These are phyloP conservation scores for Panicum miliaceum DNA, from an alignment of 176 grass and related monocot species.

Conservation along the genomic window DNA sequence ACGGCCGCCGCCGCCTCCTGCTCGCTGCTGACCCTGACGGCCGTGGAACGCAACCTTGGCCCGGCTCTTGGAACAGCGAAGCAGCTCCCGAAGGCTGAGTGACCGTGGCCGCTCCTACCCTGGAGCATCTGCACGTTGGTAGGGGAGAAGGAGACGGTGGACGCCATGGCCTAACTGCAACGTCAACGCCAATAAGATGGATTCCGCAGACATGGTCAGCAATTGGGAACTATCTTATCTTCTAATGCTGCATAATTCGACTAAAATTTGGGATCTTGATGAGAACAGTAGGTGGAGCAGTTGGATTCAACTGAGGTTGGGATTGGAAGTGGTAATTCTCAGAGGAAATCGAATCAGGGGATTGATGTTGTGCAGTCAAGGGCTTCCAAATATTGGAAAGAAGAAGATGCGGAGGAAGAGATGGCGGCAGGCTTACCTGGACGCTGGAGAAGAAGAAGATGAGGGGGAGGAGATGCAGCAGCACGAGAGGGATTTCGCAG, in stretches of 20 bases:
- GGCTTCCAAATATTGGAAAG: conserved; percentile 31
- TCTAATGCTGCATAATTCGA: background rate
- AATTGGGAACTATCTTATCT: background rate
- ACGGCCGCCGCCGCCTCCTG: conserved; percentile 49
- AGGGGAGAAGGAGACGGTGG: conserved; percentile 65
- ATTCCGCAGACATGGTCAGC: conserved; percentile 34
- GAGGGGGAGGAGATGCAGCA: conserved; percentile 31
- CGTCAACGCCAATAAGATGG: background rate
- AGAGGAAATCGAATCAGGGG: background rate
- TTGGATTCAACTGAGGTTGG: background rate
- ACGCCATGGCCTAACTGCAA: conserved; percentile 60
- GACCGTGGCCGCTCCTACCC: conserved; percentile 45
- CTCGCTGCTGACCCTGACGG: conserved; percentile 69
- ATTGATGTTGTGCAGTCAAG: background rate
- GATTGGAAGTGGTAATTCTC: background rate
- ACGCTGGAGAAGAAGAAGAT: conserved; percentile 32
- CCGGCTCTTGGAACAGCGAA: conserved; percentile 39
- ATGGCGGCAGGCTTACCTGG: conserved; percentile 46
- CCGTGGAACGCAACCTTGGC: conserved; percentile 36
- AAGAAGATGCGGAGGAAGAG: background rate
- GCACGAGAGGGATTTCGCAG: conserved; percentile 7
- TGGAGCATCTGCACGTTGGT: conserved; percentile 61
- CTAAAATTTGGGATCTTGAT: conserved; percentile 24
- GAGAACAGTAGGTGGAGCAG: background rate
- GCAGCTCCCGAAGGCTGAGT: conserved; percentile 40